These are phyloP conservation scores for Auriculariales sp. DNA, from an alignment of 768 basidiomycete species.

Conservation along the genomic window DNA sequence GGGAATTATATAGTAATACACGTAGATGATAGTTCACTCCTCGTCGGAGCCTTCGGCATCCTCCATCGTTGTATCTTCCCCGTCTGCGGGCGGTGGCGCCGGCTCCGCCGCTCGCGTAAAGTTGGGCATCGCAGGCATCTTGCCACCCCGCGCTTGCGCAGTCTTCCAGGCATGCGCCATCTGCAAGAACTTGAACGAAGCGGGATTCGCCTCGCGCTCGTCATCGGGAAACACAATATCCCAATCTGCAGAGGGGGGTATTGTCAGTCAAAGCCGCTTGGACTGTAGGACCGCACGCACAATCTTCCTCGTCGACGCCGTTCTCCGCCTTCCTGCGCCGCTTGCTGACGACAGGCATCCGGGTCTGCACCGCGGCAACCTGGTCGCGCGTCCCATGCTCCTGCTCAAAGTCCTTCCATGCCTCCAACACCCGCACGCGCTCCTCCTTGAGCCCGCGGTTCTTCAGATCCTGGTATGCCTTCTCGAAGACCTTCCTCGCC, in stretches of 20 bases:
- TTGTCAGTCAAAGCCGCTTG: neutral
- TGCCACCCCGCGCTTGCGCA: neutral
- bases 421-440: conserved; percentile 85
- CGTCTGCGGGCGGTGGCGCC: neutral
- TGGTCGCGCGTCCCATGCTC: conserved; percentile 59
- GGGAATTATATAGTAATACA: too few relatives aligned
- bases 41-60: too few relatives aligned
- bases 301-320: conserved; percentile 77
- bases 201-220: conserved; percentile 83
- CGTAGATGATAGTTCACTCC: too few relatives aligned
- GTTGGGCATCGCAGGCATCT: neutral
- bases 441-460: conserved; percentile 72
- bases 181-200: conserved; percentile 89
- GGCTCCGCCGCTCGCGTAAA: neutral
- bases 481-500: conserved; percentile 71
- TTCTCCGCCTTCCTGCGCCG: conserved; percentile 74
- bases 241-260: conserved; percentile 46
- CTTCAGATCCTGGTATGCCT: conserved; percentile 81
- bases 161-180: conserved; percentile 85
- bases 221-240: conserved; percentile 94
- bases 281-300: conserved; percentile 11
- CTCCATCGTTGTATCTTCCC: too few relatives aligned
- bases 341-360: conserved; percentile 89
- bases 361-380: conserved; percentile 67
- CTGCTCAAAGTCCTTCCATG: conserved; percentile 92